Evolutionary conservation across 2,329 filamentous ascomycete genomes (phyloP), one percentile per base, ranked within the genome.

Genomic region (Curvularia hawaiiensis): DNA sequence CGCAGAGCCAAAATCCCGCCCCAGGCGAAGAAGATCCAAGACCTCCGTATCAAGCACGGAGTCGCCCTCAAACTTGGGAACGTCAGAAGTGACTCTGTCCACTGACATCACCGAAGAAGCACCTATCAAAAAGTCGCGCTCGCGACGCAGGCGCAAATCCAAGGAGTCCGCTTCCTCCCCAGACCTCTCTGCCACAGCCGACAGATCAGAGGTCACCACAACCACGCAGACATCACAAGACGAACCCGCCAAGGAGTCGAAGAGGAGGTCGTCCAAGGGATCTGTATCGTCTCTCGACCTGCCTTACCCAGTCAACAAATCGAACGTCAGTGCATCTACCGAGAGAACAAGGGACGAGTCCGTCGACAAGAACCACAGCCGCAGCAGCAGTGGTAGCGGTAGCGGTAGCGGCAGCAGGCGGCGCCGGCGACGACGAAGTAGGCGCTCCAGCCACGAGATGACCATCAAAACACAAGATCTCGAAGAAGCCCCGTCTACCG

Each of bases 1-100:
- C 56, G 59, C 80, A 47, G 82, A 84, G n/a, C 70, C 77, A 49
- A 79, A 79, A 35, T 73, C 75, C 4, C 73, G 73, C 26, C 72
- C 73, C 28, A 62, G 70, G 40, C 64, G 65, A 47, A 60, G 55
- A 47, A 52, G 50, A 46, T 74, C 73, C 9, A 73, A 69, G 49
- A 71, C 72, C 24, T 68, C 72, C 5, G 49, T 68, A 14, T 73
- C 72, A 0, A 73, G 68, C 3, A 51, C 65, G 11, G 73, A 75
- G 18, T 49, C 66, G 45, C 60, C 65, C 14, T 60, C 59, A 1
- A 69, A 64, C 31, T 52, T 51, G 20, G 70, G 70, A n/a, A 69
- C 69, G 33, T 73, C 72, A 10, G 63, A 72, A 11, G 52, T 69
- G 33, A 71, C 66, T 16, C 56, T 54, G 9, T 68, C 70, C 4